Evolutionary conservation across 495 filamentous ascomycete species (phyloP).

Genomic region (Delitschia confertaspora): DNA sequence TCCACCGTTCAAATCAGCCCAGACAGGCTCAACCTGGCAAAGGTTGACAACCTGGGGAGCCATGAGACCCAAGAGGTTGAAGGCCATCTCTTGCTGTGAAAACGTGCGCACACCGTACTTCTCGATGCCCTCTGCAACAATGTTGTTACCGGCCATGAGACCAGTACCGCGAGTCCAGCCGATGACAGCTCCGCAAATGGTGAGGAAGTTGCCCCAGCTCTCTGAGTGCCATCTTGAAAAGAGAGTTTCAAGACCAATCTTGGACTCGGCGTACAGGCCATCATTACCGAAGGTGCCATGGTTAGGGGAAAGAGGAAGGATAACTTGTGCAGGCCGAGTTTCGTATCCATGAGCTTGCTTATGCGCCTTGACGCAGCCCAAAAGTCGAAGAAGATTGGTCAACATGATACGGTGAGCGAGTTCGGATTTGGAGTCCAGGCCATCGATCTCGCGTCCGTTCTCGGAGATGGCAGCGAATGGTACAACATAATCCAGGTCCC

Average conservation of each 20-base stretch:
- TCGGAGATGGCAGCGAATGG: slow-evolving; percentile 97
- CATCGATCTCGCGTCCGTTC: slow-evolving; percentile 95
- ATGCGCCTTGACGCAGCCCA: slow-evolving; percentile 82
- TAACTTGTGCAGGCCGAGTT: slow-evolving; percentile 91
- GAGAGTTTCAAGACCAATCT: slow-evolving; percentile 89
- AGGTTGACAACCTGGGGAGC: slow-evolving; percentile 87
- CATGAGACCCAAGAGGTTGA: slow-evolving; percentile 97
- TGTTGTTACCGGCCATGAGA: slow-evolving; percentile 96
- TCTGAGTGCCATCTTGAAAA: slow-evolving; percentile 99
- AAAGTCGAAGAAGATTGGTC: slow-evolving; percentile 86
- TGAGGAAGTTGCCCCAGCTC: slow-evolving; percentile 95
- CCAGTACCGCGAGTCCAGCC: slow-evolving; percentile 98
- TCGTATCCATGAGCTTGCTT: slow-evolving; percentile 82
- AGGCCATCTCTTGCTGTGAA: slow-evolving; percentile 98
- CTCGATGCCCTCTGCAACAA: slow-evolving; percentile 94
- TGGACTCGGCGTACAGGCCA: slow-evolving; percentile 96
- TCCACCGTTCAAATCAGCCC: slow-evolving; percentile 93
- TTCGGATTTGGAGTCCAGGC: slow-evolving; percentile 95
- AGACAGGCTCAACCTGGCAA: slow-evolving; percentile 91
- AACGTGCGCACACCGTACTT: slow-evolving; percentile 95
- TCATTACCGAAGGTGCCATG: slow-evolving; percentile 98
- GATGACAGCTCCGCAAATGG: slow-evolving; percentile 96
- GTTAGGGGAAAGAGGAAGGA: slow-evolving; percentile 92
- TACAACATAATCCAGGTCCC: slow-evolving; percentile 94
- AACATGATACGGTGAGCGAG: slow-evolving; percentile 98